Percentiles rank a stretch among this genome's conserved stretches.
These are phyloP conservation scores for Dactylis glomerata DNA, from an alignment of 176 grass and related monocot genomes.

Conservation along the genomic window DNA sequence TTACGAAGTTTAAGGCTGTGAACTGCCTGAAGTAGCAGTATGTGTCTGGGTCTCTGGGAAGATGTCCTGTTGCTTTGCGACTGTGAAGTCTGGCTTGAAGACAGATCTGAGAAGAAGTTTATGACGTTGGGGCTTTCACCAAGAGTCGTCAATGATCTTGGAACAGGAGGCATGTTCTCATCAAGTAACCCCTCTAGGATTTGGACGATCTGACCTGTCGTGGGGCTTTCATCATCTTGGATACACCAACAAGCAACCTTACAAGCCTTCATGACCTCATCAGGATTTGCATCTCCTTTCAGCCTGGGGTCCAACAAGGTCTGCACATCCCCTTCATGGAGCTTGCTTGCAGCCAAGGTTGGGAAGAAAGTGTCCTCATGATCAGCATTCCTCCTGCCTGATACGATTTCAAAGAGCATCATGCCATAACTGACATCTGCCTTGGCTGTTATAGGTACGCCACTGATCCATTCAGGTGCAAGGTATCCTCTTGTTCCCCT, in stretches of 20 bases:
- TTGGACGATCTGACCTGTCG: slow-evolving; percentile 74
- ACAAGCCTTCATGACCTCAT: slow-evolving; percentile 69
- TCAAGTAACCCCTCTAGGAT: slow-evolving; percentile 72
- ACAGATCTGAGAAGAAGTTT: slow-evolving; percentile 75
- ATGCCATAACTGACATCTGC: slow-evolving; percentile 89
- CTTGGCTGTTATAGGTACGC: slow-evolving; percentile 65
- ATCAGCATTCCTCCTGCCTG: slow-evolving; percentile 64
- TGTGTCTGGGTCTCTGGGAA: slow-evolving; percentile 33
- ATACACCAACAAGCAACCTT: slow-evolving; percentile 92
- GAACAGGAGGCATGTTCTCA: slow-evolving; percentile 68
- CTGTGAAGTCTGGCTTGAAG: slow-evolving; percentile 40
- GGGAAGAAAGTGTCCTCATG: slow-evolving; percentile 58
- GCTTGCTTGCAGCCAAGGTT: slow-evolving; percentile 47
- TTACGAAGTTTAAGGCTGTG: slow-evolving; percentile 28
- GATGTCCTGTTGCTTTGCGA: slow-evolving; percentile 43
- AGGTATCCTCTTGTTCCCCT: slow-evolving; percentile 86
- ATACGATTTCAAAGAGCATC: slow-evolving; percentile 87
- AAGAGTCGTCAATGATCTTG: slow-evolving; percentile 57
- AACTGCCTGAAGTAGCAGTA: slow-evolving; percentile 33
- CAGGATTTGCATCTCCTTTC: slow-evolving; percentile 42
- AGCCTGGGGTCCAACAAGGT: slow-evolving; percentile 62
- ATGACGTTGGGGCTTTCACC: slow-evolving; percentile 61
- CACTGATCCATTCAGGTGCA: slow-evolving; percentile 84
- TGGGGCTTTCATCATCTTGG: slow-evolving; percentile 84
- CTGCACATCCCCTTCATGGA: slow-evolving; percentile 53